Conservation (phyloP, 345 rosid species). For the Kernera saxatilis region DNA sequence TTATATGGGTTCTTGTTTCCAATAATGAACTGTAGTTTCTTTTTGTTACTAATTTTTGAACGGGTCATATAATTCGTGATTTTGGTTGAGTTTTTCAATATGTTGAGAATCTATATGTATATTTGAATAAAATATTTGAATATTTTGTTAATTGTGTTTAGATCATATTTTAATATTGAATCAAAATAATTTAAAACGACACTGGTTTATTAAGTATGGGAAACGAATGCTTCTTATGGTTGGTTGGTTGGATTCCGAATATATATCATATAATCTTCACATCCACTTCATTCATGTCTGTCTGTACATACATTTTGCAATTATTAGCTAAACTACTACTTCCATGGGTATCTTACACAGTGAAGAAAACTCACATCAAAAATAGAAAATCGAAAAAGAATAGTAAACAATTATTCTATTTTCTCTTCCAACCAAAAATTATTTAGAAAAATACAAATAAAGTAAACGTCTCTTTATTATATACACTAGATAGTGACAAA, state of each 20-base stretch:
- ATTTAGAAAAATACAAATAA: slow-evolving; percentile 4
- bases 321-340: not conserved
- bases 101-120: no score
- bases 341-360: not conserved
- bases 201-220: not conserved
- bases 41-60: no score
- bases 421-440: not conserved
- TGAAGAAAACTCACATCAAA: not conserved
- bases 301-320: not conserved
- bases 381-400: not conserved
- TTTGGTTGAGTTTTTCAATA: no score
- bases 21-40: no score
- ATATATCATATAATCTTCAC: slow-evolving; percentile 2
- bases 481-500: slow-evolving; percentile 18
- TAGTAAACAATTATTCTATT: not conserved
- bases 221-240: not conserved
- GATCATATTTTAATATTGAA: no score
- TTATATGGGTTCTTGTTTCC: no score
- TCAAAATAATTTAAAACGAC: no score
- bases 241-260: slow-evolving; percentile 13
- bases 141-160: no score
- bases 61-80: no score
- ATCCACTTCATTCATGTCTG: not conserved
- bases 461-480: not conserved
- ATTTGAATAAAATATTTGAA: no score